Conservation (phyloP, 495 filamentous ascomycete genomes). For the Jackrogersella minutella region DNA sequence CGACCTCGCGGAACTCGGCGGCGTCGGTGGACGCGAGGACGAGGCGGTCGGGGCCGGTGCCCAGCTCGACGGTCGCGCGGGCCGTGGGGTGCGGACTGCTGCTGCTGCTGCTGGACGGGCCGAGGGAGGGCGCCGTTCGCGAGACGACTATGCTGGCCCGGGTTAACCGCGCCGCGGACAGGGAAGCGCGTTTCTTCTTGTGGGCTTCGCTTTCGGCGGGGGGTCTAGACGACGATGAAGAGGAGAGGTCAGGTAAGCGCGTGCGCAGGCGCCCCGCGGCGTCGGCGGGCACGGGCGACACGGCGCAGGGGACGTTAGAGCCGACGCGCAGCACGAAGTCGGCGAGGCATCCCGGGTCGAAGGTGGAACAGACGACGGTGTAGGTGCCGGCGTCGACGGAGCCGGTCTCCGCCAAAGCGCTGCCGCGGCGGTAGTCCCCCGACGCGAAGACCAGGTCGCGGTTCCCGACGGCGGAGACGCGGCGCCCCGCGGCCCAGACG, state of each 20-base stretch:
- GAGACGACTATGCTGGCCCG: constrained; percentile 60
- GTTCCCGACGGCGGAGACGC: constrained; percentile 70
- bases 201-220: constrained; percentile 37
- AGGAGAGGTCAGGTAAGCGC: constrained; percentile 57
- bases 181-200: constrained; percentile 57
- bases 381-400: constrained; percentile 73
- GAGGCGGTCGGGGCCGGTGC: constrained; percentile 71
- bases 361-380: constrained; percentile 87
- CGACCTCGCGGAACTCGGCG: constrained; percentile 20
- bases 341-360: constrained; percentile 77
- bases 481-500: constrained; percentile 76
- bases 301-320: constrained; percentile 59
- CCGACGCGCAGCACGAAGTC: constrained; percentile 78
- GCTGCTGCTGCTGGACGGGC: not conserved
- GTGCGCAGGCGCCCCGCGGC: constrained; percentile 72
- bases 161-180: constrained; percentile 65
- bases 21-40: constrained; percentile 62
- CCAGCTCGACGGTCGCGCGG: constrained; percentile 70
- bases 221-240: no score
- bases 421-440: constrained; percentile 83
- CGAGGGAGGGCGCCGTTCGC: not conserved
- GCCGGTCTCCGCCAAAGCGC: constrained; percentile 69
- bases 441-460: constrained; percentile 81
- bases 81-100: constrained; percentile 58
- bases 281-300: constrained; percentile 68